Evolutionary conservation across 2,329 filamentous ascomycete genomes (phyloP), one percentile per base, ranked within the genome.

Genomic region (Fusarium coffeatum): DNA sequence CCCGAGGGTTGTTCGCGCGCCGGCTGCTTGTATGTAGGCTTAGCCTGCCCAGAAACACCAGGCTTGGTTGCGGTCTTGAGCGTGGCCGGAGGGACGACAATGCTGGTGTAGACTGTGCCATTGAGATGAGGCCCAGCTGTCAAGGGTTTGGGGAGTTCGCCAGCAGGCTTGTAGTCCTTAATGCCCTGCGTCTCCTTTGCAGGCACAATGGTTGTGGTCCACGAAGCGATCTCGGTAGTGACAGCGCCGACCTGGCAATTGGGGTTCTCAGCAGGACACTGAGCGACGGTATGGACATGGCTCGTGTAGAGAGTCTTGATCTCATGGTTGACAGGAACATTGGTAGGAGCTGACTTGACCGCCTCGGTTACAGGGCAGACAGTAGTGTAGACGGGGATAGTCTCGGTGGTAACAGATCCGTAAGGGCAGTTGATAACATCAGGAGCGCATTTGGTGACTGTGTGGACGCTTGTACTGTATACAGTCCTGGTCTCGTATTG

Each of bases 401-500:
- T 76, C 63, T 77, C 72, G 11, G 79, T 79, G 30, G 72, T 77
- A 59, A 78, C 74, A 30, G 76, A 68, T 53, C 78, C 76, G 58
- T 77, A 77, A 32, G 78, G 78, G 76, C 87, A 88, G 84, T 87
- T 76, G 72, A 81, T 81, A 68, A 86, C 83, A 64, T 79, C 81
- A 45, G 85, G 80, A 57, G 80, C 82, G 78, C 86, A 88, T 41
- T 83, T 84, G 75, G 85, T 87, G 79, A 88, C 80, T 76, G 85
- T 87, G 68, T 84, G 80, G 68, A 84, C 80, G 74, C 82, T 82
- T 72, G 86, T 88, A 73, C 81, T 79, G 81, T 84, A 87, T 78
- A 87, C 80, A 73, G 85, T 83, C 71, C 70, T 76, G 23, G 74
- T 78, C 50, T 73, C 73, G 53, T 68, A 68, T 28, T 53, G 66